phyloP scores from a whole-genome alignment of 495 filamentous ascomycete species.

The Penicillium mononematosum region DNA sequence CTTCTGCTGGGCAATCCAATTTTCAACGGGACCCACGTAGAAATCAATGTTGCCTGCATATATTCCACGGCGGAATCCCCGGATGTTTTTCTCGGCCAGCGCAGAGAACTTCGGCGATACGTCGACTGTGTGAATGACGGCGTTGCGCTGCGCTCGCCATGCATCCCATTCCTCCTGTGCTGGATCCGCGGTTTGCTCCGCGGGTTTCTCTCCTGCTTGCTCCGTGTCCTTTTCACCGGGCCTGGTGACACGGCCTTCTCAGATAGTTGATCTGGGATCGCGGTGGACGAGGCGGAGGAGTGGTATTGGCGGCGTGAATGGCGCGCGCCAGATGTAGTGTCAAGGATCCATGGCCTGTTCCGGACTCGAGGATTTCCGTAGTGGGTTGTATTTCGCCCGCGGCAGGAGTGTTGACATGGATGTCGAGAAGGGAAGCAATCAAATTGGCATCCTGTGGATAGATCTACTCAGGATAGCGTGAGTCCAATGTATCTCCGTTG shows the following conservation, averaged over 20 bases:
- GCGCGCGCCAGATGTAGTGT: conserved; percentile 73
- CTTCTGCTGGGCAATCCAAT: conserved; percentile 59
- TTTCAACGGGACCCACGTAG: conserved; percentile 60
- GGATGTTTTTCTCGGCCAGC: conserved; percentile 59
- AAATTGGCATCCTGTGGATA: conserved; percentile 69
- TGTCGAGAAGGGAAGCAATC: conserved; percentile 71
- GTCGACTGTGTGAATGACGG: conserved; percentile 72
- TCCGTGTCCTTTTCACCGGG: conserved; percentile 26
- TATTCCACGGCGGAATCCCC: conserved; percentile 65
- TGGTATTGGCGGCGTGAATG: conserved; percentile 68
- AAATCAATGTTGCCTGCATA: conserved; percentile 69
- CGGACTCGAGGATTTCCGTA: conserved; percentile 76
- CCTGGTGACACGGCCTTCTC: conserved; percentile 24
- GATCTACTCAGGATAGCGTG: conserved; percentile 52
- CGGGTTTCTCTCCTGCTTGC: conserved; percentile 1
- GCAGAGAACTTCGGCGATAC: conserved; percentile 54
- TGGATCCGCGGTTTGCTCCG: conserved; percentile 11
- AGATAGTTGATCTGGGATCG: conserved; percentile 41
- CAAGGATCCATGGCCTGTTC: conserved; percentile 75
- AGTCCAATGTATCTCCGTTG: conserved; percentile 15
- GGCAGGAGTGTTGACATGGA: conserved; percentile 54
- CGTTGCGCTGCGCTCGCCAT: conserved; percentile 55
- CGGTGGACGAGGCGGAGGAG: conserved; percentile 34
- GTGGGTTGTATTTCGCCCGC: conserved; percentile 23
- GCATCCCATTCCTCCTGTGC: conserved; percentile 37